These are phyloP conservation scores for Penicillium crystallinum DNA, from an alignment of 495 filamentous ascomycete genomes.

Conservation along the genomic window DNA sequence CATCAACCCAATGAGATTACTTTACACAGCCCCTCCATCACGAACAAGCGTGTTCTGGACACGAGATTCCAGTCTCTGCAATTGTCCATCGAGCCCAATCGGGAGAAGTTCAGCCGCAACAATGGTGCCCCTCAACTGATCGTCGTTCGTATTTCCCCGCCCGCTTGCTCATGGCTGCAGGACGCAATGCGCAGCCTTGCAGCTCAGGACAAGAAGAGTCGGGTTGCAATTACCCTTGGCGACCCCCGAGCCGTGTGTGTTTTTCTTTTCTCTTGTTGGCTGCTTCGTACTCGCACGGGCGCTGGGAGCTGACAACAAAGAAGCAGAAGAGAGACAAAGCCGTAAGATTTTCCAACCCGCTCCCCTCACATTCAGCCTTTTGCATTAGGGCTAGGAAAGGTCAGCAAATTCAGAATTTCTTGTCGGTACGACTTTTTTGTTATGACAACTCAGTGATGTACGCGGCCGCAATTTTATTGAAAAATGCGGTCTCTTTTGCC, in stretches of 20 bases:
- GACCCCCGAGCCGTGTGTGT: neutral
- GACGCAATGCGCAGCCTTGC: neutral
- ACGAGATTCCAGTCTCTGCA: neutral
- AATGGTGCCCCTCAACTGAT: constrained; percentile 6
- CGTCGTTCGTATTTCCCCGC: neutral
- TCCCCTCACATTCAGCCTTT: no score
- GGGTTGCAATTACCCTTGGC: neutral
- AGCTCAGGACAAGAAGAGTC: neutral
- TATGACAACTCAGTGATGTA: neutral
- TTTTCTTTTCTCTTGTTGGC: neutral
- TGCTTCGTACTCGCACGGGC: neutral
- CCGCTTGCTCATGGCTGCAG: neutral
- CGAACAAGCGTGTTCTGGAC: neutral
- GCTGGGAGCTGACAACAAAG: neutral
- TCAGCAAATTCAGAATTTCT: neutral
- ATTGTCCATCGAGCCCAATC: neutral
- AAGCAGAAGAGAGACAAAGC: neutral
- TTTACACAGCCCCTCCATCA: neutral
- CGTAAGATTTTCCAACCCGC: neutral
- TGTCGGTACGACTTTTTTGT: neutral
- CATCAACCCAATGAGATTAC: no score
- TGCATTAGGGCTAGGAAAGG: neutral
- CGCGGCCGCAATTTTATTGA: neutral
- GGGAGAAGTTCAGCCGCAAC: constrained; percentile 9
- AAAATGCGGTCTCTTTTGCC: constrained; percentile 1